phyloP scores from a whole-genome alignment of 202 grass and related monocot species.

The Musa balbisiana region DNA sequence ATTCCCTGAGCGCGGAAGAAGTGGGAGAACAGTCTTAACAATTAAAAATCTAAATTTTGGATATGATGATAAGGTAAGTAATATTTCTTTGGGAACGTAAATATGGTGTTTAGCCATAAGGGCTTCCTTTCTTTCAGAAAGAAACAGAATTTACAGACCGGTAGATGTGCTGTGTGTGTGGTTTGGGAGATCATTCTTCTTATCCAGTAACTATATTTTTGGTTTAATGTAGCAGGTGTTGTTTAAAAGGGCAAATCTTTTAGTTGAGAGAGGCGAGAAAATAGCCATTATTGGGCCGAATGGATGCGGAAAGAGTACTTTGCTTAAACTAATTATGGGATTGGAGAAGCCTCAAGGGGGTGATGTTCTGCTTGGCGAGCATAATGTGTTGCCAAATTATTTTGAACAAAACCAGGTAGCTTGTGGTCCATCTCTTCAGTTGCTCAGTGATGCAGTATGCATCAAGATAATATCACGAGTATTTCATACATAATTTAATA shows the following conservation, averaged over 20 bases:
- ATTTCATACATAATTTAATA: too few species aligned
- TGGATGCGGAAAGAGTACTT: conserved; percentile 87
- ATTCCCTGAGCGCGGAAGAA: conserved; percentile 84
- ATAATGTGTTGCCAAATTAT: conserved; percentile 93
- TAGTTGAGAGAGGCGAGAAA: conserved; percentile 88
- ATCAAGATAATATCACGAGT: too few species aligned
- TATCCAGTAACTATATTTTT: not conserved
- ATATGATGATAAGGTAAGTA: conserved; percentile 64
- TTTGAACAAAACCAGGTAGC: conserved; percentile 98
- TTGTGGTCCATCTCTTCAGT: conserved; percentile 3
- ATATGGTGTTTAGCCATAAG: not conserved
- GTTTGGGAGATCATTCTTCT: not conserved
- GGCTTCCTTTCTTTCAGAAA: not conserved
- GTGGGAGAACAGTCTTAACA: conserved; percentile 60
- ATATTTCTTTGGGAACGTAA: not conserved
- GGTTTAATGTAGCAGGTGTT: conserved; percentile 36
- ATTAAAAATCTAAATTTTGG: conserved; percentile 78
- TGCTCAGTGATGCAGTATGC: conserved; percentile 27
- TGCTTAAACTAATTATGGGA: conserved; percentile 77
- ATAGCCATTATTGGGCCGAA: conserved; percentile 97
- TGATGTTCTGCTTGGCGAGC: conserved; percentile 79
- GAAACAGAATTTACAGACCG: not conserved
- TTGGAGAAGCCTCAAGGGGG: conserved; percentile 75
- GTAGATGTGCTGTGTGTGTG: not conserved
- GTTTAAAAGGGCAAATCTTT: conserved; percentile 85